These are phyloP conservation scores for Radiomyces spectabilis DNA, from an alignment of 192 early-diverging fungal species.

Conservation along the genomic window DNA sequence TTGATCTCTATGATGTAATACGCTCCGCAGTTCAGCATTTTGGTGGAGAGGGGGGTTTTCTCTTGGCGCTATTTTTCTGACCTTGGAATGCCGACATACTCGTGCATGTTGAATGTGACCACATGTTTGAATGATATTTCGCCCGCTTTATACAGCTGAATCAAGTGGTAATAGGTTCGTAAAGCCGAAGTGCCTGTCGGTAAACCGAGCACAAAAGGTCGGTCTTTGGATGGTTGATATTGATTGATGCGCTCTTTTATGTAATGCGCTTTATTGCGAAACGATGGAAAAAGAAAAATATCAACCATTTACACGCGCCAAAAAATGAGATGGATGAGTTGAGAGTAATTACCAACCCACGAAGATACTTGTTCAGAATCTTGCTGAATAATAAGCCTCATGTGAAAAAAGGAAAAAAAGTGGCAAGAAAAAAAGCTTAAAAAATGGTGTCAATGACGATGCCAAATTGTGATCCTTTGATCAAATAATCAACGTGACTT, in stretches of 20 bases:
- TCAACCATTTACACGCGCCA: not conserved
- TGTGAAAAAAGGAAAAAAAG: no score
- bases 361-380: slow-evolving; percentile 59
- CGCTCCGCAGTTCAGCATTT: no score
- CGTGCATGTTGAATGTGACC: slow-evolving; percentile 86
- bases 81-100: slow-evolving; percentile 78
- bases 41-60: no score
- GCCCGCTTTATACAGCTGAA: slow-evolving; percentile 58
- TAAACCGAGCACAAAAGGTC: slow-evolving; percentile 79
- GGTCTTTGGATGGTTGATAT: slow-evolving; percentile 62
- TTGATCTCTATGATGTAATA: no score
- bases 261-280: slow-evolving; percentile 60
- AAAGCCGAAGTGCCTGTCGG: slow-evolving; percentile 85
- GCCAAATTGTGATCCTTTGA: no score
- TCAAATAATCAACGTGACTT: no score
- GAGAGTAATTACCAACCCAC: slow-evolving; percentile 40
- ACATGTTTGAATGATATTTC: slow-evolving; percentile 73
- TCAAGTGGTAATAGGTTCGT: slow-evolving; percentile 69
- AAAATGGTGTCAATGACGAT: no score
- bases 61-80: no score
- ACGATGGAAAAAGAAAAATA: not conserved
- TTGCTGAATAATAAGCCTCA: slow-evolving; percentile 69
- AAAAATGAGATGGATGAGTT: not conserved
- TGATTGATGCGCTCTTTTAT: slow-evolving; percentile 72
- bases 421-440: no score